Conservation (phyloP, 768 basidiomycete genomes). For the Lentinula sp. region DNA sequence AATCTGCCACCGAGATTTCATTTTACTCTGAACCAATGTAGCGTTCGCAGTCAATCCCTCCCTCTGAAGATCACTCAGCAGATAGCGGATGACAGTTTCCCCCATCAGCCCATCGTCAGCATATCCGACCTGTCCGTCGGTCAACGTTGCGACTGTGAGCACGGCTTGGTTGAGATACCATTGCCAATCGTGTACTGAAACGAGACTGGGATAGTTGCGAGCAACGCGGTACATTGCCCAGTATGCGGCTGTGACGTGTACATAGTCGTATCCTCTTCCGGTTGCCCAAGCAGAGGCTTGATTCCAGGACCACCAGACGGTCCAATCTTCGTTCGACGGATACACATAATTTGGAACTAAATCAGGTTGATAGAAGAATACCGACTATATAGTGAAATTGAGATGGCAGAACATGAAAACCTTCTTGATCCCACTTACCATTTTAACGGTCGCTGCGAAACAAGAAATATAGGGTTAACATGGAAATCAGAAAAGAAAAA, state of each 20-base stretch:
- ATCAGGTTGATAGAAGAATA: constrained; percentile 46
- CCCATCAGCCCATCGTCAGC: constrained; percentile 48
- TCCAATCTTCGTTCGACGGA: constrained; percentile 41
- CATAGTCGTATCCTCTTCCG: constrained; percentile 38
- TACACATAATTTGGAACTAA: constrained; percentile 41
- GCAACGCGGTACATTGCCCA: constrained; percentile 55
- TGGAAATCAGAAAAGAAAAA: neutral
- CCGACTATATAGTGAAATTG: constrained; percentile 24
- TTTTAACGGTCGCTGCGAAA: constrained; percentile 43
- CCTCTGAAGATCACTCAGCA: constrained; percentile 44
- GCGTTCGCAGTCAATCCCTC: constrained; percentile 46
- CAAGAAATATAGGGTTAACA: neutral
- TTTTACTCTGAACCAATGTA: constrained; percentile 38
- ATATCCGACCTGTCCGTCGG: constrained; percentile 38
- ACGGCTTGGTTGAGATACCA: constrained; percentile 56
- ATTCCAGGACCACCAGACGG: constrained; percentile 56
- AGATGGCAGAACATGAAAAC: neutral
- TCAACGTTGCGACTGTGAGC: constrained; percentile 39
- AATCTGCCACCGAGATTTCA: constrained; percentile 34
- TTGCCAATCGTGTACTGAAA: constrained; percentile 41
- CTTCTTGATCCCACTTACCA: constrained; percentile 21
- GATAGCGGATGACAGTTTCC: constrained; percentile 43
- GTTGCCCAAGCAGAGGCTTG: constrained; percentile 39
- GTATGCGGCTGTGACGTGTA: constrained; percentile 43
- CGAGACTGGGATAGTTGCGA: constrained; percentile 48